Conservation (phyloP, 139 green algal genomes). For the Microglena sp. region DNA sequence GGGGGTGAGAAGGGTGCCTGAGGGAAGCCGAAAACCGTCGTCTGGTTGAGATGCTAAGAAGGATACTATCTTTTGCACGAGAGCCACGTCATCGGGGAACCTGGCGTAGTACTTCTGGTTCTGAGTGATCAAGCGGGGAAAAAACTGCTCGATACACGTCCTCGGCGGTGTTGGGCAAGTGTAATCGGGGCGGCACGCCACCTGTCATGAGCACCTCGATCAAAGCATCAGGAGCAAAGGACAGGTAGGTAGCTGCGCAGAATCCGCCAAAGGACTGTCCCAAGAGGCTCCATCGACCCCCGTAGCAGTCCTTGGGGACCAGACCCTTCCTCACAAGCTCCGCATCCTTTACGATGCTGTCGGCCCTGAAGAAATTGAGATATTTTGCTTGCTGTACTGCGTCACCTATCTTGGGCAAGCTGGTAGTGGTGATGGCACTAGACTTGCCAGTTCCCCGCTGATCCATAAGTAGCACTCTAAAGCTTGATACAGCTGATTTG, state of each 20-base stretch:
- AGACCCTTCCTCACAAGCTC: conserved; percentile 69
- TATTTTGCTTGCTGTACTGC: conserved; percentile 67
- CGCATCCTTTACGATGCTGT: conserved; percentile 84
- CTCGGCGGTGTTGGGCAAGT: conserved; percentile 47
- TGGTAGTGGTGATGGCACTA: conserved; percentile 50
- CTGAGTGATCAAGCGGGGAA: background rate
- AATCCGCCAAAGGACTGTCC: conserved; percentile 96
- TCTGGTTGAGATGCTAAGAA: conserved; percentile 49
- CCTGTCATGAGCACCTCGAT: conserved; percentile 64
- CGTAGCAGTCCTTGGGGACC: conserved; percentile 27
- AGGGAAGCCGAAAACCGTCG: conserved; percentile 44
- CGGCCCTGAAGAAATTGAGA: conserved; percentile 60
- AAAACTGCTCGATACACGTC: conserved; percentile 46
- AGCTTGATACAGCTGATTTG: conserved; percentile 52
- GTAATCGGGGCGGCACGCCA: conserved; percentile 63
- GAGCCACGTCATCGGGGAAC: conserved; percentile 37
- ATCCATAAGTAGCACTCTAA: conserved; percentile 34
- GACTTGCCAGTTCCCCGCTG: conserved; percentile 38
- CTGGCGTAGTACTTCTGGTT: conserved; percentile 19
- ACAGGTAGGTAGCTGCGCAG: conserved; percentile 84
- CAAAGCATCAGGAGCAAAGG: conserved; percentile 37
- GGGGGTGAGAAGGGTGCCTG: conserved; percentile 59
- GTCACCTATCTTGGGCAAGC: conserved; percentile 36
- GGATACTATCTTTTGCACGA: conserved; percentile 58
- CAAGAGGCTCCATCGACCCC: conserved; percentile 65